Evolutionary conservation across 2,329 filamentous ascomycete genomes (phyloP), one percentile per base, ranked within the genome.

Genomic region (Ophiostoma pallidulum): DNA sequence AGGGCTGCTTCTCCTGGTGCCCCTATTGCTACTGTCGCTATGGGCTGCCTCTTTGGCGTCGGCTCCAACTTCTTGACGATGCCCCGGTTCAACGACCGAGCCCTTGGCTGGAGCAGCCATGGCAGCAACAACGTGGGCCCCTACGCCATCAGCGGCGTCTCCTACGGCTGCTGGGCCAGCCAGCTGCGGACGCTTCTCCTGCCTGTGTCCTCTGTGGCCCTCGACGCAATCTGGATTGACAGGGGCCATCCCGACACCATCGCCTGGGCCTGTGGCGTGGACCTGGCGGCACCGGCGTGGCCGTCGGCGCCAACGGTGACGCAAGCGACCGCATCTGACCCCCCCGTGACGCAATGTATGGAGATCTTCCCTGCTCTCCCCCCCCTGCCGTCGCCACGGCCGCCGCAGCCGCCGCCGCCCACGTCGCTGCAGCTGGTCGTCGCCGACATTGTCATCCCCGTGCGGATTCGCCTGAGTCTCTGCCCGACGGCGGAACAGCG

Each of bases 211-310:
- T 36, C 47, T 1, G 42, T 54, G 4, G 53, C 53, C 3, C 28
- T 55, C 10, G 53, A 55, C 14, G 28, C 41, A 1, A 45, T 41
- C 40, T 55, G 52, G 53, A 44, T 54, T 39, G 52, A 55, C 42
- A 51, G 48, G 41, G 28, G 9, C 10, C 48, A 55, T 41, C 16
- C 36, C 3, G 50, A 52, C 24, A 51, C 52, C 26, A 36, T 55
- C 8, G 28, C 41, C 13, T 55, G 53, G 53, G 39, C 51, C 2
- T 48, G 41, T 4, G 49, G 48, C 12, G 41, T 49, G 14, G 48
- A 49, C 28, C 9, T 39, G 35, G 39, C 39, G 3, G 26, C 39
- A 6, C 24, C 19, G 8, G 40, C 14, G 22, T 18, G 10, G 31
- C 12, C 3, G 36, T 7, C 12, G 37, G 18, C 19, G 22, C 13